Percentiles rank a stretch among this genome's conserved stretches.
phyloP scores from a whole-genome alignment of 108 stramenopile species.

The Cyclotella sp. region DNA sequence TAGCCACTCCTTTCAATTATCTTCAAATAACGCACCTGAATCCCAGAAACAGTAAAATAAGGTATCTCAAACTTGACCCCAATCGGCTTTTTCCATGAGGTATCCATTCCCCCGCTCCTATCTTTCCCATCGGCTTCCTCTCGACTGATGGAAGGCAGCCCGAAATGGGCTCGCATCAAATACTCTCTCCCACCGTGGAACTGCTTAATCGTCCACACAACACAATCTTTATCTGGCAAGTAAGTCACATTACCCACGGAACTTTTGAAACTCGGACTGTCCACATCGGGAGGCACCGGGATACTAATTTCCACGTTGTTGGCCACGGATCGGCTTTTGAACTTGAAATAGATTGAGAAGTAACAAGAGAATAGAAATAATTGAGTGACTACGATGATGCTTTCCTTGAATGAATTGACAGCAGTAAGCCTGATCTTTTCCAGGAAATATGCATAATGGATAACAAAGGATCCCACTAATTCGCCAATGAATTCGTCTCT shows the following conservation, averaged over 20 bases:
- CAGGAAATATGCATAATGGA: too few species aligned
- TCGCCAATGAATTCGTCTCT: too few species aligned
- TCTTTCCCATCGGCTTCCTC: slow-evolving; percentile 73
- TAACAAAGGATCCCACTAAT: too few species aligned
- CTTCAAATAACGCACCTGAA: slow-evolving; percentile 99
- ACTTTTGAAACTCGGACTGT: slow-evolving; percentile 97
- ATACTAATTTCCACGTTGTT: slow-evolving; percentile 99
- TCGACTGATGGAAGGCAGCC: slow-evolving; percentile 94
- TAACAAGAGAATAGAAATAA: too few species aligned
- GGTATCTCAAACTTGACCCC: slow-evolving; percentile 99
- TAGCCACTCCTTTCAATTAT: slow-evolving; percentile 99
- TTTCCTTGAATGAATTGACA: too few species aligned
- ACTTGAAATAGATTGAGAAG: slow-evolving; percentile 28
- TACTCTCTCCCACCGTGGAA: slow-evolving; percentile 94
- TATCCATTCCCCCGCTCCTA: slow-evolving; percentile 47
- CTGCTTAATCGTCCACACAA: slow-evolving; percentile 99
- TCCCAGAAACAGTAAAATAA: slow-evolving; percentile 99
- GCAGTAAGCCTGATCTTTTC: too few species aligned
- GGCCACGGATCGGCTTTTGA: slow-evolving; percentile 96
- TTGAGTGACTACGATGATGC: too few species aligned
- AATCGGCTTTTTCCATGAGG: slow-evolving; percentile 94
- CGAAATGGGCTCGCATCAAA: slow-evolving; percentile 99
- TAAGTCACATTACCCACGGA: slow-evolving; percentile 97
- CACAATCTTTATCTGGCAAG: slow-evolving; percentile 95
- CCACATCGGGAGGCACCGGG: slow-evolving; percentile 99